phyloP scores from a whole-genome alignment of 768 basidiomycete species.

The Lepiota venenata region DNA sequence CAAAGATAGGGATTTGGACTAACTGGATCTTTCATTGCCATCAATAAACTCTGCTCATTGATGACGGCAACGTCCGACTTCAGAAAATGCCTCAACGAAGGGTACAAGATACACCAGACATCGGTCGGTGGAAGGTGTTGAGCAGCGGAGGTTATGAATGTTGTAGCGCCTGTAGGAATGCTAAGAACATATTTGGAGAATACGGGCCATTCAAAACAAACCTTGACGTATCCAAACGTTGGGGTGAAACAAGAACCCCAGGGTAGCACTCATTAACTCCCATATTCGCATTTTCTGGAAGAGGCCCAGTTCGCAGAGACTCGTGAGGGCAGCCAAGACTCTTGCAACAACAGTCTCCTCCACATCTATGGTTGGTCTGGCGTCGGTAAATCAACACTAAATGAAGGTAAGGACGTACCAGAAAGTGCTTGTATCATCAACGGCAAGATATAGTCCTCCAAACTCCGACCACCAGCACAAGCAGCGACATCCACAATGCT shows the following conservation, averaged over 20 bases:
- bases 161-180: constrained; percentile 62
- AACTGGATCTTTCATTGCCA: constrained; percentile 77
- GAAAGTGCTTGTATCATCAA: constrained; percentile 94
- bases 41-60: constrained; percentile 71
- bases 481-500: constrained; percentile 94
- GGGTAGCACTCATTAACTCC: constrained; percentile 88
- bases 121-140: constrained; percentile 83
- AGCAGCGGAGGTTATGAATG: constrained; percentile 85
- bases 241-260: constrained; percentile 93
- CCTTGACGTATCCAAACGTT: constrained; percentile 96
- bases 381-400: not conserved
- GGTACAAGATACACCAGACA: constrained; percentile 97
- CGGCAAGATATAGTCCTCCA: constrained; percentile 97
- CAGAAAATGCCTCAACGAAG: constrained; percentile 81
- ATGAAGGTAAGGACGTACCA: constrained; percentile 44
- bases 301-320: constrained; percentile 84
- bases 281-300: constrained; percentile 96
- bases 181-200: not conserved
- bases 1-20: constrained; percentile 20
- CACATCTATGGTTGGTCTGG: constrained; percentile 58
- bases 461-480: constrained; percentile 84
- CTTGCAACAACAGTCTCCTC: constrained; percentile 94
- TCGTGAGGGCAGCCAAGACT: constrained; percentile 84
- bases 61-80: constrained; percentile 78
- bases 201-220: constrained; percentile 20